Evolutionary conservation across 441 rosid genomes (phyloP).

Genomic region (Erodium trifolium): DNA sequence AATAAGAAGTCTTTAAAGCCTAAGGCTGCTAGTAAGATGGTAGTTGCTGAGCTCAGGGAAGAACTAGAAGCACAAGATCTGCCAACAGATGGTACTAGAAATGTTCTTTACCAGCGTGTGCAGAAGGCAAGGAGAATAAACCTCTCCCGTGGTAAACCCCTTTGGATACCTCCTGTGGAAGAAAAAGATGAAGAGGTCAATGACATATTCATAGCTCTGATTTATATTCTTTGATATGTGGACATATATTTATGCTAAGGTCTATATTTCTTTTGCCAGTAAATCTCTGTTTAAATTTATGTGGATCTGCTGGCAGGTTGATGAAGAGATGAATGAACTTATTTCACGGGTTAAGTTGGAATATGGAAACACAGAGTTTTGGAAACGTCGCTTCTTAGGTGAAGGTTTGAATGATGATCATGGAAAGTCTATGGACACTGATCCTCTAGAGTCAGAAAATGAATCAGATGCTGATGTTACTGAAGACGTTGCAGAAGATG

Average conservation of each 20-base stretch:
- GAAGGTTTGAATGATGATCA: conserved; percentile 54
- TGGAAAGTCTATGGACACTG: conserved; percentile 40
- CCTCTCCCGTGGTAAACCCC: conserved; percentile 94
- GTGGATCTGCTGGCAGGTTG: conserved; percentile 40
- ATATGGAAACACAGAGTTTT: conserved; percentile 94
- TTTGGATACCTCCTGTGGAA: conserved; percentile 95
- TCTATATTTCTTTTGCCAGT: background rate
- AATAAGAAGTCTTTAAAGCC: conserved; percentile 74
- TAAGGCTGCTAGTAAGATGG: conserved; percentile 98
- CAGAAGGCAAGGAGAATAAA: conserved; percentile 97
- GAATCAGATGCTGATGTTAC: conserved; percentile 33
- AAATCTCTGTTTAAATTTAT: background rate
- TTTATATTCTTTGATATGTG: conserved; percentile 4
- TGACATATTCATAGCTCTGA: conserved; percentile 9
- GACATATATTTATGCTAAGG: conserved; percentile 5
- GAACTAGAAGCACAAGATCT: conserved; percentile 94
- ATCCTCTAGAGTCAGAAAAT: conserved; percentile 36
- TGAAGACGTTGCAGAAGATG: conserved; percentile 41
- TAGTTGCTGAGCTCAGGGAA: conserved; percentile 85
- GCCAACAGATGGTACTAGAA: conserved; percentile 95
- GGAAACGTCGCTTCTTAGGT: conserved; percentile 89
- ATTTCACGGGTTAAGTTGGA: conserved; percentile 75
- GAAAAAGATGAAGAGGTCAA: conserved; percentile 92
- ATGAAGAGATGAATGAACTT: conserved; percentile 76
- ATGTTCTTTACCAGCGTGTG: conserved; percentile 96